Evolutionary conservation across 108 stramenopile genomes (phyloP).

Genomic region (Hondaea fermentalgiana): DNA sequence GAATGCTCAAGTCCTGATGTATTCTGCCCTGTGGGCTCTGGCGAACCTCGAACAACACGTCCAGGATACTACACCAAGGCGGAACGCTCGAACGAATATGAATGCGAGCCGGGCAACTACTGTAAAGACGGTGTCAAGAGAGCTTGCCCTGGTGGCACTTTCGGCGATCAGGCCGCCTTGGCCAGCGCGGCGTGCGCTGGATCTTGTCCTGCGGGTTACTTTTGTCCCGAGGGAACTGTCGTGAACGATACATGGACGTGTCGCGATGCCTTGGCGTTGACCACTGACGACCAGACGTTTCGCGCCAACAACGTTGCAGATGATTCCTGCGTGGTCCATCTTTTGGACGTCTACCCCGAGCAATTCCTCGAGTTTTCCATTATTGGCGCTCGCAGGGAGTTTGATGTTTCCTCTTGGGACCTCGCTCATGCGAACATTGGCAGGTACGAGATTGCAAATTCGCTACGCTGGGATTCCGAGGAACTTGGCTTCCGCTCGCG

Average conservation of each 20-base stretch:
- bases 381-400: neutral
- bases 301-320: neutral
- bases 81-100: neutral
- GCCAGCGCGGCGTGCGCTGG: neutral
- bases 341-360: neutral
- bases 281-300: neutral
- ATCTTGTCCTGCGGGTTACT: neutral
- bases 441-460: neutral
- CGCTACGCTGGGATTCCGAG: neutral
- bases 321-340: neutral
- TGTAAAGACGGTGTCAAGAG: neutral
- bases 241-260: neutral
- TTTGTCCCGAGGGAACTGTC: slow-evolving; percentile 27
- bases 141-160: neutral
- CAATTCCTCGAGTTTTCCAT: neutral
- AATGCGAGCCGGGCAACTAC: neutral
- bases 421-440: neutral
- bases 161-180: neutral
- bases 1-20: neutral
- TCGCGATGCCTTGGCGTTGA: neutral
- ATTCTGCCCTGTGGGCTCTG: neutral
- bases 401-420: neutral
- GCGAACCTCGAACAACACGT: neutral
- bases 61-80: neutral
- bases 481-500: neutral